These are phyloP conservation scores for Ogataea henricii DNA, from an alignment of 805 yeast genomes.

Conservation along the genomic window DNA sequence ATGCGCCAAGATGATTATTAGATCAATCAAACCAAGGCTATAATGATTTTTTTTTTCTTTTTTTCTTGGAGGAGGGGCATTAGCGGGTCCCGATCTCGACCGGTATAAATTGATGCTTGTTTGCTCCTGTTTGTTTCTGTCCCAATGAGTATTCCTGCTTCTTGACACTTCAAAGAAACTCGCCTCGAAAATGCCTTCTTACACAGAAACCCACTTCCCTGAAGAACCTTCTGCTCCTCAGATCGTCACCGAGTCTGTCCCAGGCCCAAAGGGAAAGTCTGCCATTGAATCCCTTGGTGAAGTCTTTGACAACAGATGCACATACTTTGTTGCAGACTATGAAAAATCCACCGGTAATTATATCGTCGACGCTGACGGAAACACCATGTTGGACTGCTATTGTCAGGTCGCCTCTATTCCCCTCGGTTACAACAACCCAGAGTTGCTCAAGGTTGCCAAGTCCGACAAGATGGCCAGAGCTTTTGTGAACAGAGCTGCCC, in stretches of 20 bases:
- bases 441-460: constrained; percentile 64
- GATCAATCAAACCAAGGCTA: not conserved
- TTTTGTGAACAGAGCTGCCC: constrained; percentile 79
- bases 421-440: constrained; percentile 85
- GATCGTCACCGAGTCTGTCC: constrained; percentile 59
- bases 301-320: constrained; percentile 72
- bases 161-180: not conserved
- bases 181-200: constrained; percentile 33
- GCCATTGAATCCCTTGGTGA: constrained; percentile 55
- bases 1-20: not conserved
- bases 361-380: constrained; percentile 80
- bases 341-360: constrained; percentile 76
- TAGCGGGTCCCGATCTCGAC: constrained; percentile 3
- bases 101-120: not conserved
- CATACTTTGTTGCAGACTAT: constrained; percentile 76
- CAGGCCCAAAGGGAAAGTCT: constrained; percentile 71
- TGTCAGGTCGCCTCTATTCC: constrained; percentile 87
- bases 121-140: not conserved
- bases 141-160: not conserved
- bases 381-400: constrained; percentile 69
- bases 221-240: constrained; percentile 75
- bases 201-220: constrained; percentile 66
- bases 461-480: constrained; percentile 73
- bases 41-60: not conserved
- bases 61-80: no score